Evolutionary conservation across 192 early-diverging fungal genomes (phyloP), one percentile per base, ranked within the genome.

Genomic region (Blastocladiella britannica): DNA sequence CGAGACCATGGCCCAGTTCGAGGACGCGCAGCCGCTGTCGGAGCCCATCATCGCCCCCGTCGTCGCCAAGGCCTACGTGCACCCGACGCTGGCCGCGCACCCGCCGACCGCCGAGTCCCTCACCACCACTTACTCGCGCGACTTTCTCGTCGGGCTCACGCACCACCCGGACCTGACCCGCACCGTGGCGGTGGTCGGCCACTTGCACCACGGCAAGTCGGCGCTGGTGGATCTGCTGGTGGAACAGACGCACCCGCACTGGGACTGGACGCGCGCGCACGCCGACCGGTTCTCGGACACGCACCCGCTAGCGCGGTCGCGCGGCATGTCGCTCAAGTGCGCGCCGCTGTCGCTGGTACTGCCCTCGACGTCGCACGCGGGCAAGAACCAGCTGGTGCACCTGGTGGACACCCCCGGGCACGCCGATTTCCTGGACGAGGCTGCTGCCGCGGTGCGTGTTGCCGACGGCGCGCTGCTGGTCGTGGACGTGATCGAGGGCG

Each of bases 151-250:
- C 43, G 85, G 87, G 67, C 70, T 90, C 43, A 74, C 84, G 69
- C 80, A 75, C 24, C 79, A 79, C 66, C 89, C 91, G 4, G 77
- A 80, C 23, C 73, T 90, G 53, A 72, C 86, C 53, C 78, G 95
- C 59, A 99, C 95, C 61, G 69, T 99, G 28, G 85, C 84, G 7
- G 63, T 99, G 55, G 82, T 88, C 1, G 95, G 95, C 25, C 91
- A 96, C 68, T 71, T 99, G 59, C 91, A 94, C 63, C 95, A 99
- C 65, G 95, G 95, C 56, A 99, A 99, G 60, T 91, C 93, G 0
- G 77, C 89, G 7, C 79, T 99, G 37, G 74, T 95, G 27, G 95
- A 99, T 61, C 76, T 90, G 68, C 80, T 99, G 26, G 83, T 99
- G 20, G 73, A 80, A 25, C 75, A 90, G 57, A 94, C 93, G 15